Evolutionary conservation across 768 basidiomycete species (phyloP), one percentile per base, ranked within the genome.

Genomic region (Mycena belliarum): DNA sequence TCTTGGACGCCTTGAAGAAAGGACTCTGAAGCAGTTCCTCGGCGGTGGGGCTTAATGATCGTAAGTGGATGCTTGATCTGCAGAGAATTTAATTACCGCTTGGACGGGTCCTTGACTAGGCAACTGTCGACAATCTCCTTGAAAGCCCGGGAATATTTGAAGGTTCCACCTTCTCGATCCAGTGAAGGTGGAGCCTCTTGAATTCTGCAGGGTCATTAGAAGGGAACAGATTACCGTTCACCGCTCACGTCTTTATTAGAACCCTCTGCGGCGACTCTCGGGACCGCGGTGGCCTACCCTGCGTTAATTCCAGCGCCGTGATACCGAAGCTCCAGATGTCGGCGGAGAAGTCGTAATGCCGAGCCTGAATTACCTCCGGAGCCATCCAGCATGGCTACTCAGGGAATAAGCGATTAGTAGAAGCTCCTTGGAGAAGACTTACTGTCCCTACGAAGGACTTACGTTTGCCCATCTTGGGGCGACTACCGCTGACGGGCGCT

Each of bases 301-400:
- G 87, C 0, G 91, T 81, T 29, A 98, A 78, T 70, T 97, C 95
- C 44, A 97, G 75, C 16, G 94, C 89, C n/a, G 94, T 96, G 57
- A 98, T 95, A 14, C 93, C 95, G 69, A 97, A 91, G 56, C 91
- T 94, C 94, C 95, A 98, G 56, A 98, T 95, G 68, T 98, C 95
- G 20, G 93, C 93, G 61, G 87, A 83, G 14, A 86, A 81, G 68
- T 95, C 93, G 69, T 95, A 96, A 53, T 84, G 83, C 63, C 82
- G 82, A 48, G 93, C 90, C 63, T 89, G 82, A 45, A 98, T 91
- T 23, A 97, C 82, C 65, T 98, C 95, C 2, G 95, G 95, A 0
- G 95, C 93, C 95, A 97, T 98, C 93, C 93, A 97, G 69, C 91
- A 93, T 1, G 95, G 95, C 85, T 87, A 55, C 33, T 46, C 46